phyloP scores from a whole-genome alignment of 257 asterid species.

The Solanum gandarillasii region DNA sequence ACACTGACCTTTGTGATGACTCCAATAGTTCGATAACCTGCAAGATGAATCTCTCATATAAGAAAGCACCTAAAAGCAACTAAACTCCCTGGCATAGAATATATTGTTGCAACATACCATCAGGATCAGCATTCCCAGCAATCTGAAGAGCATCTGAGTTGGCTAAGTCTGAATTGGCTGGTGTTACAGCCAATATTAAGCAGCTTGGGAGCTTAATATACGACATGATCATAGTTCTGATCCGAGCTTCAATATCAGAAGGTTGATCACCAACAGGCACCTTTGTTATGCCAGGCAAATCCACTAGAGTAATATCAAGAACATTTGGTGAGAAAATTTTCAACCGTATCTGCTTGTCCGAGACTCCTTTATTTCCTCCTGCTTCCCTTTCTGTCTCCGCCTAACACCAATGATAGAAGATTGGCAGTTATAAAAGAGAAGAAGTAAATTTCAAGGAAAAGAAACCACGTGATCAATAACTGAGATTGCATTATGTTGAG shows the following conservation, averaged over 20 bases:
- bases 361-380: constrained; percentile 76
- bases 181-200: constrained; percentile 86
- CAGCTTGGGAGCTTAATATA: constrained; percentile 61
- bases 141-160: constrained; percentile 99
- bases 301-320: constrained; percentile 91
- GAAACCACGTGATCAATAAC: background rate
- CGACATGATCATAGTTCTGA: constrained; percentile 91
- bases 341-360: constrained; percentile 77
- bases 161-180: constrained; percentile 92
- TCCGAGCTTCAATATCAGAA: constrained; percentile 86
- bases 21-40: constrained; percentile 94
- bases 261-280: constrained; percentile 99
- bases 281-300: constrained; percentile 91
- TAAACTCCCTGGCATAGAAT: background rate
- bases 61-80: background rate
- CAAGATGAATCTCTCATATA: constrained; percentile 10
- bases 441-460: background rate
- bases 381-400: constrained; percentile 89
- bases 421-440: constrained; percentile 6
- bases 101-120: constrained; percentile 33
- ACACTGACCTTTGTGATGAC: constrained; percentile 73
- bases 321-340: constrained; percentile 89
- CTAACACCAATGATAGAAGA: constrained; percentile 15
- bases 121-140: constrained; percentile 95
- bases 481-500: background rate